phyloP scores from a whole-genome alignment of 2,329 filamentous ascomycete genomes.

The Aspergillus unguis region DNA sequence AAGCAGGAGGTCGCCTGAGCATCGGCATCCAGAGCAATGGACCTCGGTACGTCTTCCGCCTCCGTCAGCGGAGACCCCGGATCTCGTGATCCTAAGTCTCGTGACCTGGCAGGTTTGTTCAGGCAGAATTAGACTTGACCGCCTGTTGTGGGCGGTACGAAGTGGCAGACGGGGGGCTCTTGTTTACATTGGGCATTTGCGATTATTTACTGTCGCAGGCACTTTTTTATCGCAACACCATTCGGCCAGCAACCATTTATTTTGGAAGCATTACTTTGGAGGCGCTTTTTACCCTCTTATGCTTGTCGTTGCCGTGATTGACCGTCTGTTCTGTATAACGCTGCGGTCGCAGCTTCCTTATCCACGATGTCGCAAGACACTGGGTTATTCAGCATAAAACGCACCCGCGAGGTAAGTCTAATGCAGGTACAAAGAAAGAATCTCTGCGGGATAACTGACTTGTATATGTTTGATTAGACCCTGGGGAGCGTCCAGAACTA shows the following conservation, averaged over 20 bases:
- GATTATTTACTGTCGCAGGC: constrained; percentile 7
- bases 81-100: constrained; percentile 15
- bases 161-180: constrained; percentile 24
- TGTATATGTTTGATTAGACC: constrained; percentile 52
- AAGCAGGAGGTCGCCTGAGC: constrained; percentile 4
- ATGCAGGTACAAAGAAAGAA: background rate
- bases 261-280: background rate
- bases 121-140: constrained; percentile 26
- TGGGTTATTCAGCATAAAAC: constrained; percentile 85
- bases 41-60: constrained; percentile 35
- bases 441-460: constrained; percentile 6
- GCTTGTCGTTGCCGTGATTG: background rate
- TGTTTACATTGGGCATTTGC: constrained; percentile 32
- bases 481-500: constrained; percentile 80
- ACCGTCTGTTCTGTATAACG: constrained; percentile 3
- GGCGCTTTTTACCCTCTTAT: background rate
- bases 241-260: background rate
- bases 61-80: constrained; percentile 27
- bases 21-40: constrained; percentile 30
- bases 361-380: constrained; percentile 77
- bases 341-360: constrained; percentile 28
- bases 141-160: constrained; percentile 25
- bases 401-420: constrained; percentile 75
- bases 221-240: background rate
- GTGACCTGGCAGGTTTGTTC: background rate